Percentiles rank a stretch among this genome's conserved stretches.
phyloP scores from a whole-genome alignment of 768 basidiomycete species.

The Lactarius sp. region DNA sequence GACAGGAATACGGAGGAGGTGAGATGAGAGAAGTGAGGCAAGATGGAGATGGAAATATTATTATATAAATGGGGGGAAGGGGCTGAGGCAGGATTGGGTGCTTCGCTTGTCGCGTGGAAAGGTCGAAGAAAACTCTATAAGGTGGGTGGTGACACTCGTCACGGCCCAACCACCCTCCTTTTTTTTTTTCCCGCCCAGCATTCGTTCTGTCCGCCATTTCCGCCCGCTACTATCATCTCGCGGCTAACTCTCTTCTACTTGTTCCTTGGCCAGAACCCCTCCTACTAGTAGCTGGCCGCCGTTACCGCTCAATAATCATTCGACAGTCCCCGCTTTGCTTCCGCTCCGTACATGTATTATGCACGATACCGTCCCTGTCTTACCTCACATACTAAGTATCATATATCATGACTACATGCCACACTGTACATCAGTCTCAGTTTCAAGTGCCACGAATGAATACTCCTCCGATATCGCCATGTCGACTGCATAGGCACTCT shows the following conservation, averaged over 20 bases:
- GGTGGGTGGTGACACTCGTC: conserved; percentile 9
- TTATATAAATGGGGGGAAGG: conserved; percentile 23
- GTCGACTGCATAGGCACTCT: not conserved
- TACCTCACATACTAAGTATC: not conserved
- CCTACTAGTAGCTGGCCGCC: not conserved
- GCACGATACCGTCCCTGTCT: not conserved
- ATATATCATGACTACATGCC: not conserved
- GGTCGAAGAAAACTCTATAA: conserved; percentile 11
- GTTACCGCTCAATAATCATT: conserved; percentile 17
- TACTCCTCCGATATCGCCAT: not conserved
- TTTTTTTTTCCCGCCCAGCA: not conserved
- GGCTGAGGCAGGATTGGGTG: conserved; percentile 9
- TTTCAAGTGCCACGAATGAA: not conserved
- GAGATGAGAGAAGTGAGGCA: conserved; percentile 17
- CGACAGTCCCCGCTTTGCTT: conserved; percentile 20
- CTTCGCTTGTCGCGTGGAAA: conserved; percentile 20
- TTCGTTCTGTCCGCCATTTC: not conserved
- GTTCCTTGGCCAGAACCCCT: not conserved
- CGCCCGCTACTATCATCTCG: not conserved
- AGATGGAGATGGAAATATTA: conserved; percentile 13
- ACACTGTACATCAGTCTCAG: not conserved
- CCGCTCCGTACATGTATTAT: conserved; percentile 9
- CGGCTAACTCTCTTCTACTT: not conserved
- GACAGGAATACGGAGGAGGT: conserved; percentile 10
- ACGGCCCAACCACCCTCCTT: not conserved